Base-by-base conservation (phyloP, 129 eudicot genomes). In the Smallanthus sonchifolius region DNA sequence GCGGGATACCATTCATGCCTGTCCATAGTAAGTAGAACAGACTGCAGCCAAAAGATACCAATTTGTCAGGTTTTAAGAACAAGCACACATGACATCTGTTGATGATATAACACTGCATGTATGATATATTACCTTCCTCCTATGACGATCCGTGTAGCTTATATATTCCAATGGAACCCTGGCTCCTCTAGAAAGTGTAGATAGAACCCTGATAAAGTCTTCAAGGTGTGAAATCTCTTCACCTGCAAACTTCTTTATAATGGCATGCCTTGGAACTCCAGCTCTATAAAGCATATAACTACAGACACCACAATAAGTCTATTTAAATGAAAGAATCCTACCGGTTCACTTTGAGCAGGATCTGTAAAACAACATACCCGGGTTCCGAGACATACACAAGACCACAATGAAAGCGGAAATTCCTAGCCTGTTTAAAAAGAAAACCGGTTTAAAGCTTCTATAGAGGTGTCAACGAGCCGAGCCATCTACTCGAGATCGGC, bases 1-100 rank as follows among this genome's bases (percentile, higher is more conserved):
- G 95, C 84, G 20, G 96, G 95, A 83, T 90, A 90, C 98, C 98
- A 93, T 56, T 88, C 96, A 62, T 93, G 98, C 36, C 96, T 86
- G 69, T 93, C 96, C 74, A 93, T 75, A 24, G 98, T 93, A 40
- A 93, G 92, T 73, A 93, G 82, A 57, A 93, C 98, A 73, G 97
- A 90, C 98, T 92, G 89, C 86, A 85, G n/a, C 56, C 61, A 65
- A 48, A 65, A 61, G 47, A 61, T 44, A 44, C 60, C 70, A 30
- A n/a, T 16, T 15, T 11, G 35, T 71, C 64, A 59, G 24, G 35
- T 61, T 38, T 40, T 59, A 49, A 63, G 47, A 42, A 74, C 7
- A 66, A 61, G 32, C 49, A 28, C 76, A 78, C 40, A 10, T 11
- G 10, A 62, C 40, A 5, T 40, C 6, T 20, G 37, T 20, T 37